Base-by-base conservation (phyloP, 306 rosid genomes). In the Trichosanthes truncata region DNA sequence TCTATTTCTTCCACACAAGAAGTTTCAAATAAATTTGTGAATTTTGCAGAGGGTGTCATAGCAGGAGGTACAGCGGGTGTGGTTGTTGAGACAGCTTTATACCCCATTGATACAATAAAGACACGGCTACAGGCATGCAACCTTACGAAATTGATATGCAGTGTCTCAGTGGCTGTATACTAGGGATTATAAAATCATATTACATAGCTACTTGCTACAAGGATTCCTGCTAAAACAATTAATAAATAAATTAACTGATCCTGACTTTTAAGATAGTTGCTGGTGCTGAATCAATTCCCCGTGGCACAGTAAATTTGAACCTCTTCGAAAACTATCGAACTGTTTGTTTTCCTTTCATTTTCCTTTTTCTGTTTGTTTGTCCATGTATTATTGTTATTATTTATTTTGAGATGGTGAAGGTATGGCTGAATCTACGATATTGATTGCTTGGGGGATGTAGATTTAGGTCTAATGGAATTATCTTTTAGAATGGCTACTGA, bases 51-150 rank as follows among this genome's bases (percentile, higher is more conserved):
- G 90, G 97, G 97, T 48, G 84, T 86, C 75, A 87, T 94, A 76
- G 97, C 98, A 20, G 97, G 97, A 82, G 98, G 97, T 82, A 87
- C 97, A 55, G 92, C 98, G 61, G 98, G 97, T 76, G 98, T 89
- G 66, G 93, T 94, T 82, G 98, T 94, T 79, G 98, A 94, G 89
- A 88, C 98, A 61, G 95, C 91, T 87, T 83, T 94, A 81, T 94
- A 94, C 85, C 97, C 98, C 56, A 94, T 94, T 61, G 98, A 92
- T 85, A 94, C 98, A 41, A 92, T 92, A 87, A 94, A 92, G 88
- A 94, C 98, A 68, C 92, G 98, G 80, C 87, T 94, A 73, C 97
- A 94, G 98, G 98, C 90, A 89, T 79, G 91, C 80, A 87, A 78
- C 57, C 60, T 26, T 77, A 74, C 23, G 55, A 62, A 66, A 41